Evolutionary conservation across 805 yeast genomes (phyloP), one percentile per base, ranked within the genome.

Genomic region (Nakazawaea ishiwadae): DNA sequence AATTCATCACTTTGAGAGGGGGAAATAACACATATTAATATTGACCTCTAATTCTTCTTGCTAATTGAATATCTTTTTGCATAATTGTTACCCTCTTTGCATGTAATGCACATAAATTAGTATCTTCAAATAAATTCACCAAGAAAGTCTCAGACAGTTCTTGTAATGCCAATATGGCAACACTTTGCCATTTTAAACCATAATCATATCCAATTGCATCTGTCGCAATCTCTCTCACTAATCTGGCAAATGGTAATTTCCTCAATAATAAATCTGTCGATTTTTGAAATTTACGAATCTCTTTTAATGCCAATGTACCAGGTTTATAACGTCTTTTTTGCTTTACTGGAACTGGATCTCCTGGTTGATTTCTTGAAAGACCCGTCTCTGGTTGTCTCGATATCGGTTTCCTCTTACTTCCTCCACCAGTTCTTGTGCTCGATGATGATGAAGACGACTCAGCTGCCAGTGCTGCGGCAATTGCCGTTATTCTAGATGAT

Each of bases 61-160:
- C 93, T 49, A 84, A 63, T 54, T 84, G 90, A 46, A 84, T 79
- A 56, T 84, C 95, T 58, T 81, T 83, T 53, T 81, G 84, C 91
- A 84, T 84, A 26, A 84, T 82, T 0, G 95, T 84, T n/a, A 84
- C 88, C 51, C 95, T 63, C 53, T 80, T 83, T 1, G 89, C 90
- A 59, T 84, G 93, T 29, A 84, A 62, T 11, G 93, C 93, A 58
- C 87, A 68, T 29, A 84, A 56, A 51, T 84, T 84, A 3, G 90
- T 84, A 55, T 84, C 93, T 53, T 84, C 93, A 38, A 84, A 64
- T 29, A 84, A 61, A 40, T 84, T 84, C 10, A 84, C 81, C 46
- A 84, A 58, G 47, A 78, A 84, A 1, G 91, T 90, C 55, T 84
- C 95, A 37, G 84, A 72, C 1, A 91, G 91, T 54, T 84, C 95